These are phyloP conservation scores for Trichoderma cornu-damae DNA, from an alignment of 2,329 filamentous ascomycete genomes.

Conservation along the genomic window DNA sequence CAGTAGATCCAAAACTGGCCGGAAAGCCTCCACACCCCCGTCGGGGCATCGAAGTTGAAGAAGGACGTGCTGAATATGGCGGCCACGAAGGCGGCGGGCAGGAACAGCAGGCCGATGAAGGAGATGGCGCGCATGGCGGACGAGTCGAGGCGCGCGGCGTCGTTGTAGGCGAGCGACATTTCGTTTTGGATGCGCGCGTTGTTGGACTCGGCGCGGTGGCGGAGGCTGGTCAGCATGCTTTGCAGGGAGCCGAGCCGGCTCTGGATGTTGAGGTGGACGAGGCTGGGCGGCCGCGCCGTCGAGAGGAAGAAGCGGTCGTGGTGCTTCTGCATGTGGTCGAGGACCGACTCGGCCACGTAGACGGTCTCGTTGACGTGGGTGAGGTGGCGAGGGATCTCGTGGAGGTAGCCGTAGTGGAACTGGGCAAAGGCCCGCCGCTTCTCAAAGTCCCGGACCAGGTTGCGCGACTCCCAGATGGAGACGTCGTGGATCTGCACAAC, in stretches of 20 bases:
- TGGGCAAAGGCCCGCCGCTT: conserved; percentile 16
- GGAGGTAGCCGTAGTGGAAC: conserved; percentile 34
- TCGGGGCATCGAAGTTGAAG: conserved; percentile 31
- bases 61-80: conserved; percentile 45
- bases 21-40: conserved; percentile 28
- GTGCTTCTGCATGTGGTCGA: conserved; percentile 31
- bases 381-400: conserved; percentile 41
- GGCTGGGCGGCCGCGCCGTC: neutral
- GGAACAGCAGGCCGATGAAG: conserved; percentile 43
- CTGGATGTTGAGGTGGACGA: conserved; percentile 24
- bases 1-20: conserved; percentile 36
- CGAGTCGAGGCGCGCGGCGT: conserved; percentile 42
- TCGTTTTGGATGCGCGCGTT: conserved; percentile 47
- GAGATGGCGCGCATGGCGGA: conserved; percentile 48
- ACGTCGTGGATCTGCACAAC: conserved; percentile 31
- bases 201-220: conserved; percentile 36
- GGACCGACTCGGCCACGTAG: conserved; percentile 31
- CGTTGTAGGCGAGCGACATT: conserved; percentile 49
- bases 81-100: conserved; percentile 48
- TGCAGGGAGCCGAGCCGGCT: conserved; percentile 32
- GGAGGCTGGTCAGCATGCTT: conserved; percentile 33
- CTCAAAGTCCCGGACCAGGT: conserved; percentile 34
- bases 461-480: conserved; percentile 38
- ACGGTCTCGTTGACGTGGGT: conserved; percentile 43
- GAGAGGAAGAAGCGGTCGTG: conserved; percentile 27